These are phyloP conservation scores for Cornus controversa DNA, from an alignment of 148 eudicot genomes.

Conservation along the genomic window DNA sequence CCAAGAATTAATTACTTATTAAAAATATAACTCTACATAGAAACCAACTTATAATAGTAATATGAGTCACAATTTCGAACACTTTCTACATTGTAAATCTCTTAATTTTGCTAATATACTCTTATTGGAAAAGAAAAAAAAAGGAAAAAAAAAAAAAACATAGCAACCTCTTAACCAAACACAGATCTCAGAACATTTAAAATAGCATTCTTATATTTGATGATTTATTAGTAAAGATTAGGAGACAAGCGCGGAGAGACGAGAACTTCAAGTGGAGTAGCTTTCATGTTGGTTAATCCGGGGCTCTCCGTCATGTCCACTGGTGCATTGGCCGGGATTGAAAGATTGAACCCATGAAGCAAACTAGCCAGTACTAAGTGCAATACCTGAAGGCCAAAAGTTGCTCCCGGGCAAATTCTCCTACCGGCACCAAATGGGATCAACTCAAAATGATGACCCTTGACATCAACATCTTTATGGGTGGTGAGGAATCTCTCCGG, in stretches of 20 bases:
- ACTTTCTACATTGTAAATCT: no score
- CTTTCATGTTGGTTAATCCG: slow-evolving; percentile 27
- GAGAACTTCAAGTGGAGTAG: slow-evolving; percentile 27
- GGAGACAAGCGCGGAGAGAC: slow-evolving; percentile 23
- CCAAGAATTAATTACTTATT: no score
- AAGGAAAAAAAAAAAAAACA: no score
- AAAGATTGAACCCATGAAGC: slow-evolving; percentile 26
- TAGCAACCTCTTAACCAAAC: no score
- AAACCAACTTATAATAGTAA: no score
- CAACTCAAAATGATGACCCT: slow-evolving; percentile 27
- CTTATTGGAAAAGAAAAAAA: no score
- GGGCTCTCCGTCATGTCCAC: slow-evolving; percentile 31
- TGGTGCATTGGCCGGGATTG: not conserved
- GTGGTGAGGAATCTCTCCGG: slow-evolving; percentile 36
- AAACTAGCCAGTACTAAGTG: slow-evolving; percentile 22
- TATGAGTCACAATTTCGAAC: no score
- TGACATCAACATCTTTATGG: slow-evolving; percentile 28
- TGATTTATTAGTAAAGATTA: slow-evolving; percentile 10
- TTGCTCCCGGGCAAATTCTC: slow-evolving; percentile 27
- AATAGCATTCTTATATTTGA: no score
- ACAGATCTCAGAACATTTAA: no score
- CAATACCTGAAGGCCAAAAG: slow-evolving; percentile 13
- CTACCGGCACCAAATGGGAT: slow-evolving; percentile 37
- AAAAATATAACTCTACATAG: no score
- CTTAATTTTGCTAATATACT: no score